Evolutionary conservation across 345 rosid genomes (phyloP).

Genomic region (Capsella bursapastoris): DNA sequence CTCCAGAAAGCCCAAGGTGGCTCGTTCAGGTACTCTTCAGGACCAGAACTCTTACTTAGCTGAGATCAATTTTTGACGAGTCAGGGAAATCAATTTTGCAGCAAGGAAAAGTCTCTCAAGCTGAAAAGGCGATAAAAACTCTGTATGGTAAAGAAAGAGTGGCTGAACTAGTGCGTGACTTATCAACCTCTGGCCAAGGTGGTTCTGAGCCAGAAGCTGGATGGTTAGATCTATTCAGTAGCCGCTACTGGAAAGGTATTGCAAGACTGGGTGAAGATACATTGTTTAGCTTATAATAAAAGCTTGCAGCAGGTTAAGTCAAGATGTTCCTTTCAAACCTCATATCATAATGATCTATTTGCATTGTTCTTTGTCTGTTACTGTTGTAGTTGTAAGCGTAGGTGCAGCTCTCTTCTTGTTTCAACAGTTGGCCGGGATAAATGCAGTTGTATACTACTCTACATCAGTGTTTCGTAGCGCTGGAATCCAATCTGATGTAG

Average conservation of each 20-base stretch:
- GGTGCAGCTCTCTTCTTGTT: slow-evolving; percentile 98
- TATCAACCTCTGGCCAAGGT: slow-evolving; percentile 66
- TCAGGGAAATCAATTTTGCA: slow-evolving; percentile 42
- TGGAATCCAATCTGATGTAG: slow-evolving; percentile 92
- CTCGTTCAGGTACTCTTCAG: slow-evolving; percentile 75
- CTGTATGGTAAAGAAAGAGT: slow-evolving; percentile 96
- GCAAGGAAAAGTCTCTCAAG: slow-evolving; percentile 87
- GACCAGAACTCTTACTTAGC: slow-evolving; percentile 16
- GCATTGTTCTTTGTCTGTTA: slow-evolving; percentile 18
- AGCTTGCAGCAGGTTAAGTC: background rate
- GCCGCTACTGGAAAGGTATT: slow-evolving; percentile 92
- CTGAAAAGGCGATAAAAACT: slow-evolving; percentile 77
- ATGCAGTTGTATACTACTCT: slow-evolving; percentile 97
- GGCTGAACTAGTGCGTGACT: slow-evolving; percentile 78
- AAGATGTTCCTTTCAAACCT: background rate
- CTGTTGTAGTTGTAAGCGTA: slow-evolving; percentile 88
- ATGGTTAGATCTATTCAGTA: slow-evolving; percentile 93
- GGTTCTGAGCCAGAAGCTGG: slow-evolving; percentile 92
- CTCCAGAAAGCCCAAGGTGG: slow-evolving; percentile 99
- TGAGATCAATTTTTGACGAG: slow-evolving; percentile 16
- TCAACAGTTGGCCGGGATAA: slow-evolving; percentile 99
- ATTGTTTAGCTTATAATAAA: background rate
- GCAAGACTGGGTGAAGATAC: slow-evolving; percentile 4
- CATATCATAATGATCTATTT: background rate
- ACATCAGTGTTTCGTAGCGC: slow-evolving; percentile 94